phyloP scores from a whole-genome alignment of 2,329 filamentous ascomycete genomes.

The Balansia obtecta region DNA sequence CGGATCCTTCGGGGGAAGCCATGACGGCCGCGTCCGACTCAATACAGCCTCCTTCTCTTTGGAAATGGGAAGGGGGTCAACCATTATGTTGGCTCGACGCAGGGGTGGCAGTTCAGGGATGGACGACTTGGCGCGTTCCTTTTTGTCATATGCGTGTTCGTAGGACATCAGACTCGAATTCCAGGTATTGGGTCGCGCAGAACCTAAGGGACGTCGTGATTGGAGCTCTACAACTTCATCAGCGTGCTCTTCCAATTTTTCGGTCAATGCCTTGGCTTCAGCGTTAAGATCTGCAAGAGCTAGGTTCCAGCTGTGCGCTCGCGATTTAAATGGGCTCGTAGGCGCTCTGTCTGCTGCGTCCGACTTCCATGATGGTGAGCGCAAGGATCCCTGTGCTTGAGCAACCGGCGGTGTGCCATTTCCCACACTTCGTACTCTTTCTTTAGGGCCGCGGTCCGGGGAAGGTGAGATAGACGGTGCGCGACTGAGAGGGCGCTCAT shows the following conservation, averaged over 20 bases:
- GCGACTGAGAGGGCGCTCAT: conserved; percentile 41
- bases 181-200: conserved; percentile 29
- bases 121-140: conserved; percentile 50
- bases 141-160: conserved; percentile 26
- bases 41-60: conserved; percentile 80
- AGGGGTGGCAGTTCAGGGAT: conserved; percentile 57
- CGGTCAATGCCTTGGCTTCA: conserved; percentile 63
- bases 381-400: conserved; percentile 45
- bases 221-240: conserved; percentile 40
- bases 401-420: conserved; percentile 51
- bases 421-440: conserved; percentile 42
- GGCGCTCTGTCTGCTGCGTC: conserved; percentile 26
- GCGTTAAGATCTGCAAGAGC: conserved; percentile 55
- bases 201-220: conserved; percentile 16
- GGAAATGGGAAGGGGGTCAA: conserved; percentile 71
- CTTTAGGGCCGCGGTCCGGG: conserved; percentile 37
- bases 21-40: conserved; percentile 68
- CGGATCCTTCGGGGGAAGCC: conserved; percentile 78
- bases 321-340: conserved; percentile 33
- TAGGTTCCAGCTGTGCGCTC: conserved; percentile 64
- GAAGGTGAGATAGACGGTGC: conserved; percentile 41
- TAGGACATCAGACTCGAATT: conserved; percentile 21
- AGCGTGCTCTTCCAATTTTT: conserved; percentile 69
- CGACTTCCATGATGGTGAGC: conserved; percentile 42
- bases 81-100: conserved; percentile 66